A percentile compares a stretch with the other conserved stretches of the same genome.
Evolutionary conservation across 345 rosid species (phyloP).

Genomic region (Corymbia maculata): DNA sequence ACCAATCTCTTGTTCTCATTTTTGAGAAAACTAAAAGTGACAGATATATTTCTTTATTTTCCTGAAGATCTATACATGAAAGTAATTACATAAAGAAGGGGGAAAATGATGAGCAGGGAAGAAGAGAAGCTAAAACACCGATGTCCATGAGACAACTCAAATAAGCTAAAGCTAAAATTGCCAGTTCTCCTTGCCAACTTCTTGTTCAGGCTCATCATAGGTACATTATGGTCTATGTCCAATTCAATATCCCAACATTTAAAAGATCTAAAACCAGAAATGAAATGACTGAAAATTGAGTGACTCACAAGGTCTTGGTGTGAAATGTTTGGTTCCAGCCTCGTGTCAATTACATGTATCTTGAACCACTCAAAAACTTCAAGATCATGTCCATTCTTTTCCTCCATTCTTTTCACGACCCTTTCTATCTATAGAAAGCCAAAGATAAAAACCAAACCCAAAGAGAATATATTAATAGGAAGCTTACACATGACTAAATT

Average conservation of each 20-base stretch:
- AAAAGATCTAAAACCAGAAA: background rate
- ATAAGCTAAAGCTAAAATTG: background rate
- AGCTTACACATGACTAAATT: background rate
- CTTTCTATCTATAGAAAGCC: background rate
- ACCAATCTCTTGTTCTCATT: background rate
- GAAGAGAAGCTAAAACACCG: background rate
- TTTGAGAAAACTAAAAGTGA: background rate
- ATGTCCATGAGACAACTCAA: background rate
- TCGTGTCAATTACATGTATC: slow-evolving; percentile 57
- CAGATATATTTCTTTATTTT: background rate
- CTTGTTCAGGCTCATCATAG: background rate
- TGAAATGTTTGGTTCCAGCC: slow-evolving; percentile 64
- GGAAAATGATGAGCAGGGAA: background rate
- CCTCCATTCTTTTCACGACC: slow-evolving; percentile 54
- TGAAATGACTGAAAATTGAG: background rate
- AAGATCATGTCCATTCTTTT: slow-evolving; percentile 36
- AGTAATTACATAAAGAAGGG: background rate
- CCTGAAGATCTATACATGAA: background rate
- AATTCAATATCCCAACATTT: background rate
- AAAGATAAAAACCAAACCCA: background rate
- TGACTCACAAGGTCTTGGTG: slow-evolving; percentile 74
- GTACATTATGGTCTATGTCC: background rate
- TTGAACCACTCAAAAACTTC: slow-evolving; percentile 75
- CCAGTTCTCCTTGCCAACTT: background rate
- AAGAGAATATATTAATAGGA: background rate